These are phyloP conservation scores for Ricinus communis DNA, from an alignment of 345 rosid species.

Conservation along the genomic window DNA sequence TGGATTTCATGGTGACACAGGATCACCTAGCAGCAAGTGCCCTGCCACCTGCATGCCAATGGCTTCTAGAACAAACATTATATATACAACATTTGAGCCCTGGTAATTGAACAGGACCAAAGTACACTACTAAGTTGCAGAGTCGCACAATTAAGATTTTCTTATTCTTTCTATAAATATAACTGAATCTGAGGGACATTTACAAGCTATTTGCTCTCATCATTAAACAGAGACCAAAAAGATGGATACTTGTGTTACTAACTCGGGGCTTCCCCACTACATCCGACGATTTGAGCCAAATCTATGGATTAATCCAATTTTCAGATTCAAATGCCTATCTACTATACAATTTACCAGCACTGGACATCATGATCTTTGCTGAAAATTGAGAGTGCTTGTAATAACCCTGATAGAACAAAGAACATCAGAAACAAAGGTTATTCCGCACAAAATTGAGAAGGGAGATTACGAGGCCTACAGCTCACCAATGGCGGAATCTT, in stretches of 20 bases:
- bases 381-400: slow-evolving; percentile 9
- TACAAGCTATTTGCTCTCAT: slow-evolving; percentile 41
- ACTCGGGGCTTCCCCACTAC: slow-evolving; percentile 12
- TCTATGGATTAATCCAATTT: slow-evolving; percentile 23
- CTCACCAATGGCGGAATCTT: slow-evolving; percentile 20
- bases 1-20: neutral
- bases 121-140: neutral
- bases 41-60: neutral
- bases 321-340: slow-evolving; percentile 20
- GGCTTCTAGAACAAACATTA: neutral
- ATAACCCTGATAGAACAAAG: slow-evolving; percentile 26
- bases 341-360: slow-evolving; percentile 40
- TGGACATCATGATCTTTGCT: slow-evolving; percentile 16
- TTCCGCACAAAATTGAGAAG: neutral
- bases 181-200: slow-evolving; percentile 29
- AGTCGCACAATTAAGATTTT: neutral
- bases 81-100: neutral
- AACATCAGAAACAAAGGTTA: slow-evolving; percentile 15
- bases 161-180: slow-evolving; percentile 24
- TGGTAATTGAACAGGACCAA: neutral
- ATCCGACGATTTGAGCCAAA: slow-evolving; percentile 22
- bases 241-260: slow-evolving; percentile 23
- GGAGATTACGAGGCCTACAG: neutral
- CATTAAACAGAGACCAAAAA: slow-evolving; percentile 27
- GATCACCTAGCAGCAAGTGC: neutral